A percentile compares a stretch with the other conserved stretches of the same genome.
Evolutionary conservation across 2,329 filamentous ascomycete species (phyloP).

Genomic region (Paraphaeosphaeria minitans): DNA sequence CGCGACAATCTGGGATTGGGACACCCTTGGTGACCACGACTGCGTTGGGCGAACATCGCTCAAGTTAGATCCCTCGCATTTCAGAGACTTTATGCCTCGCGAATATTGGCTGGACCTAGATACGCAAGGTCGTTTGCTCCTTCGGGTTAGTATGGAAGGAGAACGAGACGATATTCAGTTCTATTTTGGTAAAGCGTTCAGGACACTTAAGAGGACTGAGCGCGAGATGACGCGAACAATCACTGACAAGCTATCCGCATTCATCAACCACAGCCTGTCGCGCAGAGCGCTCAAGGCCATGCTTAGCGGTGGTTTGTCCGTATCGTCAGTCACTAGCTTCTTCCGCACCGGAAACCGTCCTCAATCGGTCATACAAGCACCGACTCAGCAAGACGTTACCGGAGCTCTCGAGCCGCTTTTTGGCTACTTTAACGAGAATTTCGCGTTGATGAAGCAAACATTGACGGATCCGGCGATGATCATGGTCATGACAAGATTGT

Average conservation of each 20-base stretch:
- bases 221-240: slow-evolving; percentile 98
- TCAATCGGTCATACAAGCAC: slow-evolving; percentile 56
- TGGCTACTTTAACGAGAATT: slow-evolving; percentile 97
- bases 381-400: slow-evolving; percentile 75
- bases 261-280: slow-evolving; percentile 89
- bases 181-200: slow-evolving; percentile 96
- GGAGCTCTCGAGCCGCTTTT: slow-evolving; percentile 84
- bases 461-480: slow-evolving; percentile 96
- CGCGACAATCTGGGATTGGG: slow-evolving; percentile 97
- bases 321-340: slow-evolving; percentile 75
- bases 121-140: slow-evolving; percentile 85
- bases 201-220: slow-evolving; percentile 92
- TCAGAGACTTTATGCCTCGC: slow-evolving; percentile 90
- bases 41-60: slow-evolving; percentile 96
- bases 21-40: slow-evolving; percentile 95
- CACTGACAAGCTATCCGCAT: slow-evolving; percentile 95
- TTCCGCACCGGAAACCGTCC: slow-evolving; percentile 57
- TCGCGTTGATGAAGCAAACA: slow-evolving; percentile 97
- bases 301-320: slow-evolving; percentile 72
- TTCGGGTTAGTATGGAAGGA: slow-evolving; percentile 97
- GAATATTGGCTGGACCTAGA: slow-evolving; percentile 99
- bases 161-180: slow-evolving; percentile 98
- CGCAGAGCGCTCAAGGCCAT: slow-evolving; percentile 77
- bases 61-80: slow-evolving; percentile 97
- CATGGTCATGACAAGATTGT: slow-evolving; percentile 95